Evolutionary conservation across 2,329 filamentous ascomycete genomes (phyloP).

Genomic region (Albifimbria verrucaria): DNA sequence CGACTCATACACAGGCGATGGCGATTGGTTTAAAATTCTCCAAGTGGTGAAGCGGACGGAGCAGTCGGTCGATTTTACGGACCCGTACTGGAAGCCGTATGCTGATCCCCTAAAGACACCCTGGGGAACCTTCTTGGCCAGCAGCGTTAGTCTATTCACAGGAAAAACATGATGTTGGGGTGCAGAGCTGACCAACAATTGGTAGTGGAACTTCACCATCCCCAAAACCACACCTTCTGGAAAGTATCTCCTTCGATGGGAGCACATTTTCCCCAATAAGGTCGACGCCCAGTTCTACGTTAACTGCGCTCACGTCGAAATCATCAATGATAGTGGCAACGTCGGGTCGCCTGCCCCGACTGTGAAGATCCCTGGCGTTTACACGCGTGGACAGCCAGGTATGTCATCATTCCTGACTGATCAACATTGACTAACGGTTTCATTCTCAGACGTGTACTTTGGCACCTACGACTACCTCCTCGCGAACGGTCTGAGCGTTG

Average conservation of each 20-base stretch:
- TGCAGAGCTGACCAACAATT: background rate
- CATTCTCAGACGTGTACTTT: conserved; percentile 5
- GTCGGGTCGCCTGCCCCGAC: background rate
- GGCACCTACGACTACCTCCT: background rate
- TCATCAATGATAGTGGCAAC: background rate
- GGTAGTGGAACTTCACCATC: background rate
- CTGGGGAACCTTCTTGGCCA: conserved; percentile 2
- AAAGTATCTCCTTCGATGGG: background rate
- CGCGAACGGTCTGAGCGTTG: background rate
- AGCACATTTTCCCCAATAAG: background rate
- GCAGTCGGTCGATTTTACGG: conserved; percentile 3
- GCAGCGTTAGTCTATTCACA: background rate
- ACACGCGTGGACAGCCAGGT: background rate
- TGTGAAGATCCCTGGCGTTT: conserved; percentile 1
- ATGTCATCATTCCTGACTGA: too few relatives aligned
- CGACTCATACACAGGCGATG: conserved; percentile 6
- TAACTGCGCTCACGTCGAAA: conserved; percentile 1
- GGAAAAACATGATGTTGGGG: background rate
- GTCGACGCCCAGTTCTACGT: background rate
- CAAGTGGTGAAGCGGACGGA: conserved; percentile 2
- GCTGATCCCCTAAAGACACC: conserved; percentile 1
- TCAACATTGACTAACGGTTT: background rate
- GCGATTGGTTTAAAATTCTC: conserved; percentile 12
- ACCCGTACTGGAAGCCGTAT: background rate
- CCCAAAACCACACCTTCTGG: background rate